Conservation (phyloP, 1,284 basidiomycete species). For the Heterobasidion irregulare region DNA sequence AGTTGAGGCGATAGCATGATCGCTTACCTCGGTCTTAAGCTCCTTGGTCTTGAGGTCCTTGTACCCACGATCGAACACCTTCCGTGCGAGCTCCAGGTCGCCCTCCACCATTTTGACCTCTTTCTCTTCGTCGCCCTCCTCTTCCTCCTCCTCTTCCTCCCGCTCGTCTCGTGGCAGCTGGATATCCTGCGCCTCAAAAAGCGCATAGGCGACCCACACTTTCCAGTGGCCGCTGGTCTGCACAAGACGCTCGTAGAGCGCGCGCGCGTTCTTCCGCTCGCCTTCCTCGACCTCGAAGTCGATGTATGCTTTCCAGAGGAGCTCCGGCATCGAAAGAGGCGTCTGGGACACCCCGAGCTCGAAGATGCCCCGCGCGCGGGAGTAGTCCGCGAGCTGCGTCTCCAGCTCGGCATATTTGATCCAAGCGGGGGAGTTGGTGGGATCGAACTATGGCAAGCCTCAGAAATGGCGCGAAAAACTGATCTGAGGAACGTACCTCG, state of each 20-base stretch:
- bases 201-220: constrained; percentile 78
- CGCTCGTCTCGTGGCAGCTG: constrained; percentile 56
- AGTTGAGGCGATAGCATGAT: too few relatives aligned
- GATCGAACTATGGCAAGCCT: constrained; percentile 59
- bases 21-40: constrained; percentile 80
- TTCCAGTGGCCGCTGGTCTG: constrained; percentile 91
- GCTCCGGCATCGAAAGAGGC: constrained; percentile 95
- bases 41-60: constrained; percentile 74
- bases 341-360: constrained; percentile 90
- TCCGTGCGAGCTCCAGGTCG: constrained; percentile 61
- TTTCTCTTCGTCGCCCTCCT: constrained; percentile 44
- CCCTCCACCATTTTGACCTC: constrained; percentile 63
- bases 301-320: constrained; percentile 97
- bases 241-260: constrained; percentile 88
- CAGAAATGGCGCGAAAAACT: background rate
- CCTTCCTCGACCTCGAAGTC: constrained; percentile 96
- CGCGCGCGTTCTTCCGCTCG: constrained; percentile 78
- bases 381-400: constrained; percentile 84
- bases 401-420: constrained; percentile 97
- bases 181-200: constrained; percentile 68
- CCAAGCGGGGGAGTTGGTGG: constrained; percentile 89
- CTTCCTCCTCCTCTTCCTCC: constrained; percentile 72
- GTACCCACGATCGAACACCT: constrained; percentile 82
- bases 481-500: constrained; percentile 45
- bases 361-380: constrained; percentile 91